Percentiles rank a stretch among this genome's conserved stretches.
phyloP scores from a whole-genome alignment of 371 early-diverging fungal genomes.

The Thermomucor indicae-seudaticae region DNA sequence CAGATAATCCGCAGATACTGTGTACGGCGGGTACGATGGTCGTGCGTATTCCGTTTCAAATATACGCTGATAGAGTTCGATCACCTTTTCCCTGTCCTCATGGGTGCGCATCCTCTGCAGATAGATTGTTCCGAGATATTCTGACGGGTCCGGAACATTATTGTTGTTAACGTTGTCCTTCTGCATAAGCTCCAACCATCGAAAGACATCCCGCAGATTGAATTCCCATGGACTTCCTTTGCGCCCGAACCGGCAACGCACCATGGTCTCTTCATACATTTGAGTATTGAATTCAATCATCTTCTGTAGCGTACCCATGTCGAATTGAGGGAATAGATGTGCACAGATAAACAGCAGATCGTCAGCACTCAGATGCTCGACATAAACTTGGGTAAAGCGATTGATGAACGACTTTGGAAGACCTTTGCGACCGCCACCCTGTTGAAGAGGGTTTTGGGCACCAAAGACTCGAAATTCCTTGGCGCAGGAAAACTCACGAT shows the following conservation, averaged over 20 bases:
- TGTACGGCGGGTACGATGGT: conserved; percentile 36
- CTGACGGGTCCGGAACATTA: too few relatives aligned
- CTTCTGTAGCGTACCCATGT: conserved; percentile 39
- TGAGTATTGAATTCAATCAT: conserved; percentile 88
- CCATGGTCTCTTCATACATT: conserved; percentile 85
- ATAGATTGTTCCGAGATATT: conserved; percentile 79
- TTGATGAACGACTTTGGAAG: conserved; percentile 98
- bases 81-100: conserved; percentile 71
- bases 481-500: conserved; percentile 78
- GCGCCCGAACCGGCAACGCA: conserved; percentile 72
- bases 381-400: conserved; percentile 95
- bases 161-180: conserved; percentile 34
- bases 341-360: conserved; percentile 80
- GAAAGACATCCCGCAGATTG: conserved; percentile 93
- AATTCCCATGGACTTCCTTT: conserved; percentile 98
- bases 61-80: conserved; percentile 58
- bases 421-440: conserved; percentile 98
- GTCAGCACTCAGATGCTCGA: conserved; percentile 73
- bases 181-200: conserved; percentile 87
- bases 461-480: conserved; percentile 95
- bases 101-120: conserved; percentile 85
- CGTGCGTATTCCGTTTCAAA: conserved; percentile 53
- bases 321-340: conserved; percentile 64
- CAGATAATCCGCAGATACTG: conserved; percentile 34
- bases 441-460: conserved; percentile 97